Conservation (phyloP, 305 asterid genomes). For the Fraxinus paxiana region DNA sequence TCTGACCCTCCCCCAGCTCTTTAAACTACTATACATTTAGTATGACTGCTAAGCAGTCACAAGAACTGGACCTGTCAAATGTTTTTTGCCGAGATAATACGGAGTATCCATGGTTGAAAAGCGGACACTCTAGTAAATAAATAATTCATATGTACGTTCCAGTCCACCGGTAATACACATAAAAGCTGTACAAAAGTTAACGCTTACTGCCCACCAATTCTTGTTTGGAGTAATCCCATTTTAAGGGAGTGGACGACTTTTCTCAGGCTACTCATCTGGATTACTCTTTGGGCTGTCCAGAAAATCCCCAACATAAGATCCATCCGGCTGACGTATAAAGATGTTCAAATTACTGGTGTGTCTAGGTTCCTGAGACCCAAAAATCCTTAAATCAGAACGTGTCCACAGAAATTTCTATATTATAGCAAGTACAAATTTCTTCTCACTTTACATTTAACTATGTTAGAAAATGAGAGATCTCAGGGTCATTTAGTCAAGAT, state of each 20-base stretch:
- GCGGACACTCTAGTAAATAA: conserved; percentile 23
- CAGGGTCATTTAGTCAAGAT: background rate
- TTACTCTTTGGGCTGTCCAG: conserved; percentile 46
- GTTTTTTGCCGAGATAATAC: conserved; percentile 19
- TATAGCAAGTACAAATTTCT: background rate
- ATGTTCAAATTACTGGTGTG: conserved; percentile 50
- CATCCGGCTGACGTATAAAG: conserved; percentile 56
- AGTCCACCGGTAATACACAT: conserved; percentile 11
- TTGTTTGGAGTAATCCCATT: conserved; percentile 16
- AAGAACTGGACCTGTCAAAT: conserved; percentile 11
- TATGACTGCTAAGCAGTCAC: conserved; percentile 14
- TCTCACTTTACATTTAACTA: background rate
- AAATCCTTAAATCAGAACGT: conserved; percentile 20
- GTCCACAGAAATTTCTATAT: background rate
- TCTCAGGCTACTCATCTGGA: conserved; percentile 32
- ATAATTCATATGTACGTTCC: conserved; percentile 18
- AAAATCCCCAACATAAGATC: conserved; percentile 51
- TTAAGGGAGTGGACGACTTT: conserved; percentile 6
- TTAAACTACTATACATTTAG: conserved; percentile 24
- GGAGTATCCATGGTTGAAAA: conserved; percentile 31
- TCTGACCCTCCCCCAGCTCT: conserved; percentile 23
- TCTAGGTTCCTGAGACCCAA: conserved; percentile 37
- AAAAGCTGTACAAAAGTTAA: conserved; percentile 26
- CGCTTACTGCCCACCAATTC: background rate
- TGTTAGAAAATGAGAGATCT: conserved; percentile 2